Evolutionary conservation across 257 asterid genomes (phyloP), one percentile per base, ranked within the genome.

Genomic region (Capsicum rhomboideum): DNA sequence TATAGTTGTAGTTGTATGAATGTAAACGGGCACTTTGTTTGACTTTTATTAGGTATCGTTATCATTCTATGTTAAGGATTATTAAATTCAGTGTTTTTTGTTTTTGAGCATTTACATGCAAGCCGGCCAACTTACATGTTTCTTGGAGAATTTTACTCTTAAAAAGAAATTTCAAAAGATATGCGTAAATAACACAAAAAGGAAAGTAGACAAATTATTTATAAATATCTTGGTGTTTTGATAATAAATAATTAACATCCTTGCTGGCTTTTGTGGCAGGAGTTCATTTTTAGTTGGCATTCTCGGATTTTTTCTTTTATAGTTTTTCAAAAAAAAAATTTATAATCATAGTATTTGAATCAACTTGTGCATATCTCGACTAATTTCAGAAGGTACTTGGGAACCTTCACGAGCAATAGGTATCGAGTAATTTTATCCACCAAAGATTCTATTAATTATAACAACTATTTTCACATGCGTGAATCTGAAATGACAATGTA

Each of bases 1-100:
- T 50, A 50, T 34, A 34, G 40, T 34, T 63, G 71, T 6, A 10
- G 16, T n/a, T n/a, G n/a, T 77, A 29, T 77, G 58, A 29, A 50
- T 77, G 64, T 77, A 26, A 50, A 61, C 50, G 49, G 18, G 18
- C 64, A 52, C 49, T 77, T 77, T 50, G 64, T 77, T 77, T 77
- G 82, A 77, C 64, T 52, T 77, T 52, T 28, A 50, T 29, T 50
- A 77, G 49, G 82, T 17, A 50, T 50, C 18, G 26, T 50, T 77
- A 75, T 49, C 49, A 50, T 28, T 23, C n/a, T 75, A 5, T 50
- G 69, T 21, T 21, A 6, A 4, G 20, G 54, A 6, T 26, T 77
- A 28, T 50, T 77, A 9, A 16, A 77, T 77, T 50, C 44, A 75
- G 31, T 16, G 1, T 72, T 28, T 40, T 69, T 13, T 74, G 2